Percentiles rank a stretch among this genome's conserved stretches.
phyloP scores from a whole-genome alignment of 2,329 filamentous ascomycete genomes.

The Monilinia laxa region DNA sequence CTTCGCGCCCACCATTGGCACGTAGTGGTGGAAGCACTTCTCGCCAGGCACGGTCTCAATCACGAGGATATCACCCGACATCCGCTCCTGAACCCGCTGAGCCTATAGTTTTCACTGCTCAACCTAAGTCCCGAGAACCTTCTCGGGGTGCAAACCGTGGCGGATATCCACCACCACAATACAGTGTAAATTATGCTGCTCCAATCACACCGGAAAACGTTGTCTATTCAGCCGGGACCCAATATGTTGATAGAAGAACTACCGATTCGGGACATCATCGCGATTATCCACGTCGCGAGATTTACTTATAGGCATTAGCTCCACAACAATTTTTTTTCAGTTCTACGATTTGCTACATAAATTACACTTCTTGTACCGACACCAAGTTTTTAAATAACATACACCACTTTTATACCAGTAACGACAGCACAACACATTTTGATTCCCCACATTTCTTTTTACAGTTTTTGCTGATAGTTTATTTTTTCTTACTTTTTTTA shows the following conservation, averaged over 20 bases:
- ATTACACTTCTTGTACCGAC: slow-evolving; percentile 23
- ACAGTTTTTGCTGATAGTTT: neutral
- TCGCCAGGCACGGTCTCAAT: slow-evolving; percentile 26
- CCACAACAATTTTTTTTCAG: neutral
- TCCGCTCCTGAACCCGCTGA: slow-evolving; percentile 26
- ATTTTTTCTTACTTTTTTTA: slow-evolving; percentile 5
- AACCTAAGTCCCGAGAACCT: slow-evolving; percentile 30
- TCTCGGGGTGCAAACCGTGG: slow-evolving; percentile 23
- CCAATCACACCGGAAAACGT: slow-evolving; percentile 9
- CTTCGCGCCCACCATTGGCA: slow-evolving; percentile 28
- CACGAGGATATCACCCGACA: slow-evolving; percentile 27
- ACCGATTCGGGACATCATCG: slow-evolving; percentile 13
- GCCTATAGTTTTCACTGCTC: slow-evolving; percentile 26
- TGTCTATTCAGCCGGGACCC: neutral
- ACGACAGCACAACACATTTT: slow-evolving; percentile 21
- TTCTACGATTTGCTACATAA: slow-evolving; percentile 19
- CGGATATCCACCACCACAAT: slow-evolving; percentile 2
- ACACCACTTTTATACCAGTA: slow-evolving; percentile 22
- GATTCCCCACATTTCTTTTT: slow-evolving; percentile 23
- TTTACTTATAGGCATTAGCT: neutral
- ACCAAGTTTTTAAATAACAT: slow-evolving; percentile 18
- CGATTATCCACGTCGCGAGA: slow-evolving; percentile 14
- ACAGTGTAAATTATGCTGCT: slow-evolving; percentile 10
- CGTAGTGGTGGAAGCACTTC: slow-evolving; percentile 20
- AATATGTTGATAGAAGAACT: slow-evolving; percentile 16